These are phyloP conservation scores for Solanum pennellii DNA, from an alignment of 257 asterid species.

Conservation along the genomic window DNA sequence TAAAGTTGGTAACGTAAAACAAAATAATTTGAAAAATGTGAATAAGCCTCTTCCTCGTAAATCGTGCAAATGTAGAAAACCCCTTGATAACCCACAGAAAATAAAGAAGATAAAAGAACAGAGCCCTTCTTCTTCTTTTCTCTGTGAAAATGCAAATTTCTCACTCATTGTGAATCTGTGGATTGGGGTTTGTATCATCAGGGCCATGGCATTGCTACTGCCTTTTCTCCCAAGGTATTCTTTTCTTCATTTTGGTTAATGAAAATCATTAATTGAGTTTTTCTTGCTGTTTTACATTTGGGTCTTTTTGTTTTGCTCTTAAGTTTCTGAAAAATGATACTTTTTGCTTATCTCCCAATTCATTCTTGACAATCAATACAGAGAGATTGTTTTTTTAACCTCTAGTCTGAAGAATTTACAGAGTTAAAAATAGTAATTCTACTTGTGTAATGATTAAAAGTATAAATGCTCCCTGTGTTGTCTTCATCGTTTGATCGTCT, in stretches of 20 bases:
- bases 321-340: background rate
- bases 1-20: background rate
- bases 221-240: conserved; percentile 11
- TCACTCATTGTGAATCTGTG: background rate
- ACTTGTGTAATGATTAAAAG: background rate
- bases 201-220: conserved; percentile 13
- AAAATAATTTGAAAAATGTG: background rate
- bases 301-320: background rate
- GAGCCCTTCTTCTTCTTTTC: background rate
- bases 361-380: background rate
- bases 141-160: conserved; percentile 1
- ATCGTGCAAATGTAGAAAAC: conserved; percentile 11
- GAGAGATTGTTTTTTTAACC: background rate
- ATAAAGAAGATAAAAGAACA: background rate
- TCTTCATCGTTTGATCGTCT: background rate
- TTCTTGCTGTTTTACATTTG: background rate
- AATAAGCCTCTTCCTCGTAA: conserved; percentile 12
- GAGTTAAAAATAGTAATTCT: background rate
- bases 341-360: background rate
- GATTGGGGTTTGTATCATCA: background rate
- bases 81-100: conserved; percentile 14
- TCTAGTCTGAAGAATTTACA: background rate
- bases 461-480: background rate
- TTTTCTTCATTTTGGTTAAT: conserved; percentile 20
- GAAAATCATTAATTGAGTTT: background rate